A percentile compares a stretch with the other conserved stretches of the same genome.
phyloP scores from a whole-genome alignment of 2,329 filamentous ascomycete species.

The Ascochyta lentis region DNA sequence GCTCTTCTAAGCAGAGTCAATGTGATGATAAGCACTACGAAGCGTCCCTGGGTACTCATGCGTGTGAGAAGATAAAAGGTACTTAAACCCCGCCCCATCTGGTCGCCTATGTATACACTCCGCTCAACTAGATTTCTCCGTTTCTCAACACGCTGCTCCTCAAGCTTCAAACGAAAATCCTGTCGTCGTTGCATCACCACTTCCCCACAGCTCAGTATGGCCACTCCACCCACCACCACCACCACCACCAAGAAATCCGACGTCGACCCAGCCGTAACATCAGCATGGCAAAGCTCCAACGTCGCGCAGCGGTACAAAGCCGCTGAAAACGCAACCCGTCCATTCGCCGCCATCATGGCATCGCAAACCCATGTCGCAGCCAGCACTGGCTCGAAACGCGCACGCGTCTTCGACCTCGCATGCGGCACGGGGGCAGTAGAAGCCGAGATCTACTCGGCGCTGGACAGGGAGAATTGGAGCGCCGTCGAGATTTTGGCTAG shows the following conservation, averaged over 20 bases:
- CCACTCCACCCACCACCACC: not conserved
- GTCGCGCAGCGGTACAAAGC: conserved; percentile 26
- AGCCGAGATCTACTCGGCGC: conserved; percentile 24
- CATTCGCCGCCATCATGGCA: conserved; percentile 26
- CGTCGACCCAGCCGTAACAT: not conserved
- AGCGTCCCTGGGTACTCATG: too few species aligned
- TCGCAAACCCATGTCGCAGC: not conserved
- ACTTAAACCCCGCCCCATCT: not conserved
- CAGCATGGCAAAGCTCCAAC: not conserved
- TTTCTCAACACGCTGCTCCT: too few species aligned
- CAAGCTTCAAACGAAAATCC: not conserved
- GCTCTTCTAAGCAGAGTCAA: too few species aligned
- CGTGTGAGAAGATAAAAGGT: too few species aligned
- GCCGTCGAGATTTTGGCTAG: conserved; percentile 26
- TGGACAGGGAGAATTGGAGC: conserved; percentile 23
- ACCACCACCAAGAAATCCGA: not conserved
- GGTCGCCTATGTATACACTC: too few species aligned
- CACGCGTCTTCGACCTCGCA: conserved; percentile 32
- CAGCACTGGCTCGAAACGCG: not conserved
- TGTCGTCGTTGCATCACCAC: not conserved
- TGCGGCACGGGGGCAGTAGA: conserved; percentile 35
- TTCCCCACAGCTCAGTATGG: not conserved
- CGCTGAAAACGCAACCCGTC: conserved; percentile 29
- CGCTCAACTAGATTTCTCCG: too few species aligned
- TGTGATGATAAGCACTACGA: not conserved